These are phyloP conservation scores for Kwoniella dendrophila DNA, from an alignment of 768 basidiomycete species.

Conservation along the genomic window DNA sequence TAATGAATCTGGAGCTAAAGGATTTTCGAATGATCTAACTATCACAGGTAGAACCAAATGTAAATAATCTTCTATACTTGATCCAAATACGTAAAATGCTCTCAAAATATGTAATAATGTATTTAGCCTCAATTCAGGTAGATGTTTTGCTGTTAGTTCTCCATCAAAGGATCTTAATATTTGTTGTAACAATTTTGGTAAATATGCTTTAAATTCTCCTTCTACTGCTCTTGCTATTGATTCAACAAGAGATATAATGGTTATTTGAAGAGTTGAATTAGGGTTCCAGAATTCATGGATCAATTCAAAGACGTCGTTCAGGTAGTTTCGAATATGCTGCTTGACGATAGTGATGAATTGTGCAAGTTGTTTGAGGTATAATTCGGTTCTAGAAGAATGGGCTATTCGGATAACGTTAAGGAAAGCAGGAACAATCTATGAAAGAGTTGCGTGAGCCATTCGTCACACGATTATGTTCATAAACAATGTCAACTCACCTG, in stretches of 20 bases:
- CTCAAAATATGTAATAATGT: conserved; percentile 80
- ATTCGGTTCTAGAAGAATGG: conserved; percentile 77
- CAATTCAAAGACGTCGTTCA: conserved; percentile 78
- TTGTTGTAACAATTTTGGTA: conserved; percentile 84
- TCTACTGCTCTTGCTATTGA: conserved; percentile 89
- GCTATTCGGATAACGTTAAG: conserved; percentile 76
- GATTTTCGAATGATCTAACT: conserved; percentile 82
- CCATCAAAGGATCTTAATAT: conserved; percentile 69
- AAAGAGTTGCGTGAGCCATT: neutral
- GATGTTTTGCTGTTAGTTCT: conserved; percentile 46
- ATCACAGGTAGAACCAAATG: conserved; percentile 96
- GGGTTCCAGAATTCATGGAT: conserved; percentile 87
- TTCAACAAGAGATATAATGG: conserved; percentile 89
- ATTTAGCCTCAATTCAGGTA: conserved; percentile 67
- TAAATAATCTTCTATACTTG: conserved; percentile 95
- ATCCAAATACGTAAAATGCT: conserved; percentile 90
- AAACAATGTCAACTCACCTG: conserved; percentile 74
- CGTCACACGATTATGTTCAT: no score
- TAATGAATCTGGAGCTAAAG: conserved; percentile 71
- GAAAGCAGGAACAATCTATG: conserved; percentile 86
- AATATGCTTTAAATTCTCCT: conserved; percentile 94
- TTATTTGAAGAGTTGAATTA: conserved; percentile 72
- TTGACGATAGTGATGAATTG: conserved; percentile 95
- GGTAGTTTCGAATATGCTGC: conserved; percentile 92
- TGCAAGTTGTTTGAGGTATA: conserved; percentile 87